A percentile compares a stretch with the other conserved stretches of the same genome.
Evolutionary conservation across 2,329 filamentous ascomycete genomes (phyloP).

Genomic region (Neocucurbitaria cava): DNA sequence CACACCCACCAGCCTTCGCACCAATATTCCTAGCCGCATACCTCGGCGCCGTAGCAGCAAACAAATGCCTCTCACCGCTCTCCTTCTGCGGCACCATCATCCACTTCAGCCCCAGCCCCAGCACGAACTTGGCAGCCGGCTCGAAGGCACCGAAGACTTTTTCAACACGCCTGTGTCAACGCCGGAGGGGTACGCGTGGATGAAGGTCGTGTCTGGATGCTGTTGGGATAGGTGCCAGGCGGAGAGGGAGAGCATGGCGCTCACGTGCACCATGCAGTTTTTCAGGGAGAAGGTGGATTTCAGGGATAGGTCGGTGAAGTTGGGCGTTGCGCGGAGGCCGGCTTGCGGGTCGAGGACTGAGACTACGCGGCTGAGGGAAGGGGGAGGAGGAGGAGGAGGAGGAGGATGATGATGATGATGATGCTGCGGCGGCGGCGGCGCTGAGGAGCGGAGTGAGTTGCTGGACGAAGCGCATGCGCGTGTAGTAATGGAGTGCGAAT

Average conservation of each 20-base stretch:
- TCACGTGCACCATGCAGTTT: slow-evolving; percentile 31
- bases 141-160: slow-evolving; percentile 12
- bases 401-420: too few relatives aligned
- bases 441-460: slow-evolving; percentile 49
- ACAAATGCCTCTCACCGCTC: slow-evolving; percentile 46
- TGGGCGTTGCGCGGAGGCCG: slow-evolving; percentile 18
- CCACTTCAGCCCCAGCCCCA: slow-evolving; percentile 14
- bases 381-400: too few relatives aligned
- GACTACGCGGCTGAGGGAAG: slow-evolving; percentile 37
- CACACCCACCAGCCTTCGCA: slow-evolving; percentile 7
- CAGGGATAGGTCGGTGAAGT: slow-evolving; percentile 36
- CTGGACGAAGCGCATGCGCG: slow-evolving; percentile 48
- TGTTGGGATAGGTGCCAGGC: slow-evolving; percentile 29
- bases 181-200: slow-evolving; percentile 36
- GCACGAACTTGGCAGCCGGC: slow-evolving; percentile 7
- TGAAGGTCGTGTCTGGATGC: slow-evolving; percentile 30
- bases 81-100: slow-evolving; percentile 31
- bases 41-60: slow-evolving; percentile 31
- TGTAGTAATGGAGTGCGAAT: slow-evolving; percentile 42
- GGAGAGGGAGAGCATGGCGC: slow-evolving; percentile 36
- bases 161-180: slow-evolving; percentile 31
- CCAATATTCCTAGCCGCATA: slow-evolving; percentile 27
- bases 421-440: slow-evolving; percentile 22
- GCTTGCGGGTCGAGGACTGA: slow-evolving; percentile 36
- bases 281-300: slow-evolving; percentile 33